Conservation (phyloP, 805 yeast genomes). For the Zygosaccharomyces kombuchaensis region DNA sequence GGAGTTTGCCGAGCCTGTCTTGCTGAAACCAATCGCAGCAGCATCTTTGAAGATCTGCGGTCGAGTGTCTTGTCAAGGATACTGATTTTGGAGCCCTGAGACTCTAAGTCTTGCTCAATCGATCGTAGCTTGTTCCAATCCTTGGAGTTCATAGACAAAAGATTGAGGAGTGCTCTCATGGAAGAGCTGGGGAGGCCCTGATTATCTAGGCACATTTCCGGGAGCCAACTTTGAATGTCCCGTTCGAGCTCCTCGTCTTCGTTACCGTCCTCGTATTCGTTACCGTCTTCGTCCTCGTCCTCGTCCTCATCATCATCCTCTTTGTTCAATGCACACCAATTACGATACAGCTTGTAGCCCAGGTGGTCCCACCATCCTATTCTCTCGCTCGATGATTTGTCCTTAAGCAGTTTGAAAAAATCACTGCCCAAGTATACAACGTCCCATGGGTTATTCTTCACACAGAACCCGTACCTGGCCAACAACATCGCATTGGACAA, state of each 20-base stretch:
- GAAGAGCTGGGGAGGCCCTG: constrained; percentile 44
- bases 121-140: constrained; percentile 20
- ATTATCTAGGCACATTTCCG: constrained; percentile 38
- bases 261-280: constrained; percentile 17
- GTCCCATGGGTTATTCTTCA: constrained; percentile 51
- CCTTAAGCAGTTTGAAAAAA: constrained; percentile 13
- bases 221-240: constrained; percentile 40
- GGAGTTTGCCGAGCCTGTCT: not conserved
- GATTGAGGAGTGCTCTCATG: constrained; percentile 41
- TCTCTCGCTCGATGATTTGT: constrained; percentile 14
- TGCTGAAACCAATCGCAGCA: not conserved
- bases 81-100: not conserved
- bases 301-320: constrained; percentile 10
- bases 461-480: constrained; percentile 75
- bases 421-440: constrained; percentile 49
- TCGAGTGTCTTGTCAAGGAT: constrained; percentile 2
- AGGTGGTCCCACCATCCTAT: constrained; percentile 25
- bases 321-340: constrained; percentile 17
- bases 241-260: constrained; percentile 18
- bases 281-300: constrained; percentile 15
- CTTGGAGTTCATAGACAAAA: constrained; percentile 32
- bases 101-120: constrained; percentile 3
- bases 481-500: constrained; percentile 60
- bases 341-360: constrained; percentile 16
- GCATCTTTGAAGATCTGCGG: not conserved